Conservation (phyloP, 768 basidiomycete genomes). For the Flagelloscypha sp. region DNA sequence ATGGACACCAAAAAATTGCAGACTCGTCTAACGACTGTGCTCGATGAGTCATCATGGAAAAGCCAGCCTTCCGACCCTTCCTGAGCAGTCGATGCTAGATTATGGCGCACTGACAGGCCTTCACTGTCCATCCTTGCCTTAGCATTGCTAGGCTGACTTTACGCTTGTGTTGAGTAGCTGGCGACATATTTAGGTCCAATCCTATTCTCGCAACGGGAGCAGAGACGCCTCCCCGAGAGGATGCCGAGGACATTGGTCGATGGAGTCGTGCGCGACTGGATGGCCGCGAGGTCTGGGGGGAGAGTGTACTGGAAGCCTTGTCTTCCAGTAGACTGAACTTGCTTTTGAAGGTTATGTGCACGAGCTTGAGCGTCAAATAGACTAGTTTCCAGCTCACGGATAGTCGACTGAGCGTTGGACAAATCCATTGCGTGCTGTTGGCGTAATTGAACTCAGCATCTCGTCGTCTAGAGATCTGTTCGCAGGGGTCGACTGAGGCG, state of each 20-base stretch:
- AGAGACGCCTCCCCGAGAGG: conserved; percentile 25
- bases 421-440: conserved; percentile 78
- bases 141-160: conserved; percentile 83
- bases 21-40: conserved; percentile 82
- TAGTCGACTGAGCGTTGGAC: conserved; percentile 70
- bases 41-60: conserved; percentile 28
- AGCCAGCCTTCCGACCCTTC: conserved; percentile 11
- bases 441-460: conserved; percentile 53
- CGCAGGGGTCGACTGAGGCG: conserved; percentile 34
- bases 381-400: conserved; percentile 65
- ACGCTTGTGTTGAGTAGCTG: conserved; percentile 75
- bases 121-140: conserved; percentile 88
- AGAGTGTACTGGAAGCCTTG: conserved; percentile 43
- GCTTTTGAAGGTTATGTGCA: conserved; percentile 61
- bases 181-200: conserved; percentile 62
- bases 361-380: conserved; percentile 68
- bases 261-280: conserved; percentile 32
- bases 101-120: no score
- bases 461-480: conserved; percentile 64
- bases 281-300: conserved; percentile 38
- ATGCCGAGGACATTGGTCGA: conserved; percentile 32
- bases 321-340: conserved; percentile 58
- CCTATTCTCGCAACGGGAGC: conserved; percentile 44
- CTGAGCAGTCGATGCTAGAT: conserved; percentile 28
- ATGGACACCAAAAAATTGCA: conserved; percentile 84